Evolutionary conservation across 2,329 filamentous ascomycete genomes (phyloP).

Genomic region (Balansia obtecta): DNA sequence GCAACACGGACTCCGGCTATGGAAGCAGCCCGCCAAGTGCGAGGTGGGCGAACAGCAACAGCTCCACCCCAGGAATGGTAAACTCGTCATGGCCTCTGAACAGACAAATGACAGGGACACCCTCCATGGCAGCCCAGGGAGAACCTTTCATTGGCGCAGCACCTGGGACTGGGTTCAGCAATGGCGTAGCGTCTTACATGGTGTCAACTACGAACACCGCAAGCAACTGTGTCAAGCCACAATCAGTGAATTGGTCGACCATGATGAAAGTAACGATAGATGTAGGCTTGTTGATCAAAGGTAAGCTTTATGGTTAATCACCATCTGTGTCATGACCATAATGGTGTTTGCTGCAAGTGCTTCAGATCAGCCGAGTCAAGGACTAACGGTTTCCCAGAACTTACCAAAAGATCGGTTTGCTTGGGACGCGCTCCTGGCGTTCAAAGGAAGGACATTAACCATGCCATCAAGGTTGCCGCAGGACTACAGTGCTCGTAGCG

Average conservation of each 20-base stretch:
- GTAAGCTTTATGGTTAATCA: slow-evolving; percentile 12
- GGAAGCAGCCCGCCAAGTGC: neutral
- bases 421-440: slow-evolving; percentile 27
- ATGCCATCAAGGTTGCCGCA: slow-evolving; percentile 17
- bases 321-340: neutral
- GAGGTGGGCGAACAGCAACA: slow-evolving; percentile 5
- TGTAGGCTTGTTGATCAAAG: slow-evolving; percentile 20
- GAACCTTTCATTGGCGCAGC: neutral
- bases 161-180: neutral
- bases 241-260: slow-evolving; percentile 10
- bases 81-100: neutral
- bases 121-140: neutral
- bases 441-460: slow-evolving; percentile 24
- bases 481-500: slow-evolving; percentile 5
- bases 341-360: too few relatives aligned
- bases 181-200: slow-evolving; percentile 3
- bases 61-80: neutral
- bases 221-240: slow-evolving; percentile 6
- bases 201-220: neutral
- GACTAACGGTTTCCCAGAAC: slow-evolving; percentile 16
- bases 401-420: slow-evolving; percentile 23
- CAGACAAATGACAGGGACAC: neutral
- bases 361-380: neutral
- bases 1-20: slow-evolving; percentile 1
- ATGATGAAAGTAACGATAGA: slow-evolving; percentile 23